phyloP scores from a whole-genome alignment of 208 protist species.

The Trypanosoma conorhini region DNA sequence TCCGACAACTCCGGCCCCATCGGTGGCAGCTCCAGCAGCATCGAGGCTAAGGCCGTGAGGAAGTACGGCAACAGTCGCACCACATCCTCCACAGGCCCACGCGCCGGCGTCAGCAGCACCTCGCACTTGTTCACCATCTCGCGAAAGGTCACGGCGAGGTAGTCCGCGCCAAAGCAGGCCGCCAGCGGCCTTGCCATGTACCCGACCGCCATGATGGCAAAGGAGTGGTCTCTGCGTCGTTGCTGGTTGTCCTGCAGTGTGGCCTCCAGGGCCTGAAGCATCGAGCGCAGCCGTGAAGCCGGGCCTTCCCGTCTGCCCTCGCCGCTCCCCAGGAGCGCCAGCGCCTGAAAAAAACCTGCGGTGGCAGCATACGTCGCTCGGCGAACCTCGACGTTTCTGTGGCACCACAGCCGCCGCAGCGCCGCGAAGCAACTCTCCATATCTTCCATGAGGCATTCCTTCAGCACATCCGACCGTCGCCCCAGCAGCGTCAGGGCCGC shows the following conservation, averaged over 20 bases:
- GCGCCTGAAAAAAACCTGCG: slow-evolving; percentile 35
- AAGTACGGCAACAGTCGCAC: slow-evolving; percentile 33
- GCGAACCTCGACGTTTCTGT: slow-evolving; percentile 57
- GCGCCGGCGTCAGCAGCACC: slow-evolving; percentile 21
- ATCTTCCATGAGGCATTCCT: slow-evolving; percentile 32
- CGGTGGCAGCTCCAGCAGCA: slow-evolving; percentile 31
- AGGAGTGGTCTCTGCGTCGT: slow-evolving; percentile 19
- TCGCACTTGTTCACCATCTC: slow-evolving; percentile 26
- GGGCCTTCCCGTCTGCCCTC: not conserved
- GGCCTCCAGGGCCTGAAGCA: slow-evolving; percentile 19
- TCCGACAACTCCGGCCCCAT: slow-evolving; percentile 15
- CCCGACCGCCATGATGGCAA: slow-evolving; percentile 36
- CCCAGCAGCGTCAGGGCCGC: slow-evolving; percentile 49
- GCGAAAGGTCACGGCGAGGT: slow-evolving; percentile 16
- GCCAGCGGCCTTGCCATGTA: slow-evolving; percentile 35
- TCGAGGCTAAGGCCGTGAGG: slow-evolving; percentile 34
- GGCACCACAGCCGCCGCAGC: slow-evolving; percentile 41
- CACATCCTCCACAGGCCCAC: slow-evolving; percentile 18
- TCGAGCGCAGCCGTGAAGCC: not conserved
- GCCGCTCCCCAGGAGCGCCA: slow-evolving; percentile 23
- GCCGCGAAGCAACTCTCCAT: slow-evolving; percentile 25
- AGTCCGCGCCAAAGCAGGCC: slow-evolving; percentile 16
- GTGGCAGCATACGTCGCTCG: slow-evolving; percentile 41
- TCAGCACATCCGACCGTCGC: slow-evolving; percentile 27
- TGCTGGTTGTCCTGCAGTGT: slow-evolving; percentile 13